Evolutionary conservation across 1,284 basidiomycete species (phyloP).

Genomic region (Athelia psychrophila): DNA sequence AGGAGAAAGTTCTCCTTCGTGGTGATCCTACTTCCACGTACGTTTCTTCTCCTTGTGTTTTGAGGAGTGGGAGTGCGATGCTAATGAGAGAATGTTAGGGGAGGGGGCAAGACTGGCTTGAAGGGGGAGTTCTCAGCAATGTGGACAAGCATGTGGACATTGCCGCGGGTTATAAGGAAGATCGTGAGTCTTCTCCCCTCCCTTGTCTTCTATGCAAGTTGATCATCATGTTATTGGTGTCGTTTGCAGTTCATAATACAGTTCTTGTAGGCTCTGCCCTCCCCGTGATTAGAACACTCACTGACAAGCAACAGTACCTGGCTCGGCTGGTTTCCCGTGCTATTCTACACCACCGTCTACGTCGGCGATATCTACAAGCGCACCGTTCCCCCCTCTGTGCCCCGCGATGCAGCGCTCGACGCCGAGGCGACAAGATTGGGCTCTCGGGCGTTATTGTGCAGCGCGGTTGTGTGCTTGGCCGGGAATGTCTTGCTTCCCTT

Average conservation of each 20-base stretch:
- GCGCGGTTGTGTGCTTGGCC: constrained; percentile 67
- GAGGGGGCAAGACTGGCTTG: constrained; percentile 34
- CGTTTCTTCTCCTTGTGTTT: neutral
- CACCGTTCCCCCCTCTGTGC: constrained; percentile 30
- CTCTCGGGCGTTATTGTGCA: constrained; percentile 79
- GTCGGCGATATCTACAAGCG: constrained; percentile 82
- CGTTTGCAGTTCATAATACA: constrained; percentile 75
- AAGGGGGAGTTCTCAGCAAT: constrained; percentile 57
- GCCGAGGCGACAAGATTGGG: constrained; percentile 79
- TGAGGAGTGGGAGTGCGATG: too few relatives aligned
- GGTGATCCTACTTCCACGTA: neutral
- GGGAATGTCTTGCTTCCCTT: constrained; percentile 74
- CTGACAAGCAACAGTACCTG: constrained; percentile 48
- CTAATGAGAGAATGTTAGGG: neutral
- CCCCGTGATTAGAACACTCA: too few relatives aligned
- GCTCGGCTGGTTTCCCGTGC: constrained; percentile 86
- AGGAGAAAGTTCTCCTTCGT: neutral
- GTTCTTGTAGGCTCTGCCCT: constrained; percentile 88
- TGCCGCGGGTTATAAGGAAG: constrained; percentile 76
- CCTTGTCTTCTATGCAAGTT: constrained; percentile 4
- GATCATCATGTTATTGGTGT: constrained; percentile 7
- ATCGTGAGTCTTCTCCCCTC: constrained; percentile 55
- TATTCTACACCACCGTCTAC: constrained; percentile 88
- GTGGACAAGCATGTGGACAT: constrained; percentile 61
- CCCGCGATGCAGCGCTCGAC: constrained; percentile 35